Evolutionary conservation across 805 yeast genomes (phyloP).

Genomic region (Kodamaea restingae): DNA sequence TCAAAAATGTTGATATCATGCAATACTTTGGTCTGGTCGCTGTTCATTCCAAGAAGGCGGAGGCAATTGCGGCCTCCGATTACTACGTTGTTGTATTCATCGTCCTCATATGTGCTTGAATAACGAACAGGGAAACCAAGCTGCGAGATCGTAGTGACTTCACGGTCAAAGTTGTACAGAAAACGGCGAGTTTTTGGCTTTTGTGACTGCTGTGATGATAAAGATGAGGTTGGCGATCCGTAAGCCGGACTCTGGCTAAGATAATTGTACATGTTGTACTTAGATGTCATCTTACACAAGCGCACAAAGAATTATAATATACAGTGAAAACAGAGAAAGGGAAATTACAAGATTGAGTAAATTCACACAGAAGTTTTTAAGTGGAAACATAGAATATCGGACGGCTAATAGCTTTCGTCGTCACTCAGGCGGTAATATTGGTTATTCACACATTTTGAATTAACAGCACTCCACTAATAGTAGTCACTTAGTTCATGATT

Average conservation of each 20-base stretch:
- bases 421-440: no score
- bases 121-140: constrained; percentile 19
- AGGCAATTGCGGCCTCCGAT: constrained; percentile 42
- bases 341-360: not conserved
- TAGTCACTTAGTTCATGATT: no score
- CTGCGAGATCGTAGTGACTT: constrained; percentile 21
- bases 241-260: not conserved
- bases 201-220: constrained; percentile 8
- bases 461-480: no score
- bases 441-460: no score
- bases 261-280: not conserved
- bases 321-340: not conserved
- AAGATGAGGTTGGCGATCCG: constrained; percentile 16
- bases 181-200: constrained; percentile 11
- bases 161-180: constrained; percentile 20
- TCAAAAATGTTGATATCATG: constrained; percentile 36
- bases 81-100: constrained; percentile 29
- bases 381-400: no score
- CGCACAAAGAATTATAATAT: not conserved
- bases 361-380: no score
- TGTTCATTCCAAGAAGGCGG: constrained; percentile 27
- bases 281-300: not conserved
- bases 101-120: constrained; percentile 8
- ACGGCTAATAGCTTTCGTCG: no score
- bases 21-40: constrained; percentile 28